Evolutionary conservation across 2,329 filamentous ascomycete species (phyloP).

Genomic region (Exophiala calicioides): DNA sequence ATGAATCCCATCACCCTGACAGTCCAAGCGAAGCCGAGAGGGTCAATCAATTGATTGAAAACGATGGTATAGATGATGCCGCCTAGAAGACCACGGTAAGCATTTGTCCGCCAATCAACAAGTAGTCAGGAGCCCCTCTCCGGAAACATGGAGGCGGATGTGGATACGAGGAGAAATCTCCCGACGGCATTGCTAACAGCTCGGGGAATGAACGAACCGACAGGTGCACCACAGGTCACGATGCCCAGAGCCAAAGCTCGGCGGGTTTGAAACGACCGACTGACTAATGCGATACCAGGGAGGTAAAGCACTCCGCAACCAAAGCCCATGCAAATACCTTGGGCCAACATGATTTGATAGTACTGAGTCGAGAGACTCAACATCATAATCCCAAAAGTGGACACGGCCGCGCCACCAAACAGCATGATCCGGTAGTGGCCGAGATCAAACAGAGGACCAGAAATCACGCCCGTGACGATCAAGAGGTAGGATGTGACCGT

Average conservation of each 20-base stretch:
- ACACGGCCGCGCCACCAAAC: conserved; percentile 63
- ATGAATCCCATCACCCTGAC: conserved; percentile 48
- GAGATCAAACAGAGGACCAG: conserved; percentile 84
- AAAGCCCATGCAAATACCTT: conserved; percentile 73
- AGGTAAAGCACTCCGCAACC: conserved; percentile 81
- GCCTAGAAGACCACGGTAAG: conserved; percentile 48
- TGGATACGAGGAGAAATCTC: too few relatives aligned
- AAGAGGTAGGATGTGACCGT: conserved; percentile 78
- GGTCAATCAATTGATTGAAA: conserved; percentile 48
- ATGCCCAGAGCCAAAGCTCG: conserved; percentile 30
- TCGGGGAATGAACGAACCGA: conserved; percentile 69
- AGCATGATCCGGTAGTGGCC: conserved; percentile 75
- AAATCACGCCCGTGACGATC: conserved; percentile 81
- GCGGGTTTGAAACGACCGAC: conserved; percentile 27
- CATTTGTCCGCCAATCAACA: too few relatives aligned
- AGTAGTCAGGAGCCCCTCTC: too few relatives aligned
- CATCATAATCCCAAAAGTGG: conserved; percentile 65
- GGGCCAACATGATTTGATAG: conserved; percentile 83
- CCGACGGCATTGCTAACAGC: too few relatives aligned
- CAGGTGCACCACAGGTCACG: conserved; percentile 54
- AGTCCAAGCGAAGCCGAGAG: conserved; percentile 51
- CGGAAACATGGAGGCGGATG: too few relatives aligned
- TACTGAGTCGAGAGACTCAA: conserved; percentile 73
- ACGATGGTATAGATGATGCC: conserved; percentile 66
- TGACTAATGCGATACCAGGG: conserved; percentile 60